phyloP scores from a whole-genome alignment of 345 rosid species.

The Orychophragmus violaceus region DNA sequence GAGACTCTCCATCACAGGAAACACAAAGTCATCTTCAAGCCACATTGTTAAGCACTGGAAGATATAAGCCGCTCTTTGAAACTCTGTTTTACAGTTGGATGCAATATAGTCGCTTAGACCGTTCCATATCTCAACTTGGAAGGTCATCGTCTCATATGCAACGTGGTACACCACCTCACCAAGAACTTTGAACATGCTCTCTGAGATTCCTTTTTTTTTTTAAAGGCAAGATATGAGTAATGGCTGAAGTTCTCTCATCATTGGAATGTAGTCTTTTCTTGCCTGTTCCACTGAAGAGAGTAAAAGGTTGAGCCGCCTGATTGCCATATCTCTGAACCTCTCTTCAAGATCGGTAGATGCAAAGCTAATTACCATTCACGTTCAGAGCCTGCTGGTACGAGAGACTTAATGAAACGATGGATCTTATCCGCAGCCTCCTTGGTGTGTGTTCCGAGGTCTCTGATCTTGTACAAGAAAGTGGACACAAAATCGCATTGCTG shows the following conservation, averaged over 20 bases:
- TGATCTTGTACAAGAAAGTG: background rate
- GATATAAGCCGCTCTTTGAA: background rate
- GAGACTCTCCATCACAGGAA: background rate
- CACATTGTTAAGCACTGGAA: background rate
- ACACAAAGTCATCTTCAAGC: background rate
- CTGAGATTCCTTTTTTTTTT: background rate
- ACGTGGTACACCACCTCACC: conserved; percentile 4
- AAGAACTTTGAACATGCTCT: conserved; percentile 1
- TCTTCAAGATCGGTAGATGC: background rate
- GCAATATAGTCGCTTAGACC: background rate
- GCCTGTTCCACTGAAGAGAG: background rate
- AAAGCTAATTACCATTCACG: background rate
- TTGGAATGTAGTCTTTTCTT: background rate
- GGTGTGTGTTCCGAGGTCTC: background rate
- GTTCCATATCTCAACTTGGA: background rate
- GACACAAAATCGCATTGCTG: background rate
- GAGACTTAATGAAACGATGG: background rate
- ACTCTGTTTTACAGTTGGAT: background rate
- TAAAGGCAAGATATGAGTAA: background rate
- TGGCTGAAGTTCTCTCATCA: background rate
- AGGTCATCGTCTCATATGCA: background rate
- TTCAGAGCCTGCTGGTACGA: no score
- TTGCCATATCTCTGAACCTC: background rate
- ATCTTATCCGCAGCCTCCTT: background rate
- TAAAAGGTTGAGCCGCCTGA: background rate